phyloP scores from a whole-genome alignment of 1,284 basidiomycete genomes.

The Naganishia cerealis region DNA sequence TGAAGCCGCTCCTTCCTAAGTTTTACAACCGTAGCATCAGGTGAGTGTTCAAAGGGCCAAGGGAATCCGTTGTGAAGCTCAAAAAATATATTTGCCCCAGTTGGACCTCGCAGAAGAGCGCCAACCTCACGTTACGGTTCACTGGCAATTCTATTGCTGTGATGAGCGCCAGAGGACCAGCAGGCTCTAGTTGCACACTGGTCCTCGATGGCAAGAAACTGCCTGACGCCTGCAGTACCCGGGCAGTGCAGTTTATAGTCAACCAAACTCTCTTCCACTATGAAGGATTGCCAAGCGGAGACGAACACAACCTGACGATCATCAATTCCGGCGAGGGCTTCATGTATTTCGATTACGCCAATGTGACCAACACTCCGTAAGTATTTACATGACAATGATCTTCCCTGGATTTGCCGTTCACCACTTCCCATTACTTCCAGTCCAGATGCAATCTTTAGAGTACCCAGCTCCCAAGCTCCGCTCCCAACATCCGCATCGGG shows the following conservation, averaged over 20 bases:
- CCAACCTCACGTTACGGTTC: slow-evolving; percentile 18
- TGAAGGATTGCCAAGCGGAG: background rate
- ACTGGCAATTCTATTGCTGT: slow-evolving; percentile 5
- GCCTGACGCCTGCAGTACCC: background rate
- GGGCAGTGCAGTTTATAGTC: background rate
- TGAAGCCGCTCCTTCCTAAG: slow-evolving; percentile 12
- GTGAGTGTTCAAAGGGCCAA: slow-evolving; percentile 5
- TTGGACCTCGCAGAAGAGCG: slow-evolving; percentile 7
- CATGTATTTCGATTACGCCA: slow-evolving; percentile 28
- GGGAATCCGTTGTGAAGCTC: background rate
- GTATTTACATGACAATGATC: background rate
- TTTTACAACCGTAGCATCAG: slow-evolving; percentile 27
- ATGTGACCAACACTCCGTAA: background rate
- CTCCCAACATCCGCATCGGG: background rate
- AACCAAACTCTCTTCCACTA: slow-evolving; percentile 16
- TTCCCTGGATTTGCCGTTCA: background rate
- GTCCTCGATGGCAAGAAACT: slow-evolving; percentile 8
- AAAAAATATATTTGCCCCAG: background rate
- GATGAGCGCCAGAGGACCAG: slow-evolving; percentile 12
- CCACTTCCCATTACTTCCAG: background rate
- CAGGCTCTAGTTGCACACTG: background rate
- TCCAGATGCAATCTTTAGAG: background rate
- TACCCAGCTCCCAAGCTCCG: background rate
- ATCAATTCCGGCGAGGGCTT: slow-evolving; percentile 13
- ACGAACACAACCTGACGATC: slow-evolving; percentile 6